phyloP scores from a whole-genome alignment of 305 asterid species.

The Fraxinus sp. region DNA sequence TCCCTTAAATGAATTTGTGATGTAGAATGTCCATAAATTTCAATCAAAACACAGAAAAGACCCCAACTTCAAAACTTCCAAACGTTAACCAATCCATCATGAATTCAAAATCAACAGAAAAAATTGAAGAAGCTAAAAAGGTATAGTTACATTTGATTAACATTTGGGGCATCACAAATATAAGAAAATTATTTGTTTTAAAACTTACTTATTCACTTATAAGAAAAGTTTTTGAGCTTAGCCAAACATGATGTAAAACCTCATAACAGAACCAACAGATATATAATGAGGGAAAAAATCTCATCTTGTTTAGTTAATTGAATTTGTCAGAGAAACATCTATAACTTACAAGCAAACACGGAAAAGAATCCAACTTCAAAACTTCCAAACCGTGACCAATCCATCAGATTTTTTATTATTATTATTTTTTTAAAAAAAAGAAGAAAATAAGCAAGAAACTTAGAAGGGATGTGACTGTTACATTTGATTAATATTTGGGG shows the following conservation, averaged over 20 bases:
- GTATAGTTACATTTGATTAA: conserved; percentile 38
- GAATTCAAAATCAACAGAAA: not conserved
- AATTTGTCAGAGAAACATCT: not conserved
- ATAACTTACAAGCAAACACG: not conserved
- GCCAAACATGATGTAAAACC: not conserved
- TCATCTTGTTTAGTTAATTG: not conserved
- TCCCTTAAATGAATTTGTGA: not conserved
- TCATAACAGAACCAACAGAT: not conserved
- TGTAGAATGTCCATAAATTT: not conserved
- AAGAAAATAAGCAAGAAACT: conserved; percentile 9
- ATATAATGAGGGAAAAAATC: not conserved
- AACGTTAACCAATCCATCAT: not conserved
- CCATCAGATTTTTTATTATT: not conserved
- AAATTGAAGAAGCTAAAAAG: conserved; percentile 4
- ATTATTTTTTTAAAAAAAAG: too few relatives aligned
- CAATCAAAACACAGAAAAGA: not conserved
- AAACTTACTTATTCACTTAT: not conserved
- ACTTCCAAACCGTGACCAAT: not conserved
- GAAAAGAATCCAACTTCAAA: not conserved
- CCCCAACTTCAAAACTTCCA: not conserved
- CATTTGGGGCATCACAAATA: conserved; percentile 28
- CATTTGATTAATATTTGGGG: conserved; percentile 52
- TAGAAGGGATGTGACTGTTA: conserved; percentile 14
- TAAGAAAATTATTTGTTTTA: not conserved
- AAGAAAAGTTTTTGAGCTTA: not conserved